phyloP scores from a whole-genome alignment of 805 yeast genomes.

The Kodamaea restingae region DNA sequence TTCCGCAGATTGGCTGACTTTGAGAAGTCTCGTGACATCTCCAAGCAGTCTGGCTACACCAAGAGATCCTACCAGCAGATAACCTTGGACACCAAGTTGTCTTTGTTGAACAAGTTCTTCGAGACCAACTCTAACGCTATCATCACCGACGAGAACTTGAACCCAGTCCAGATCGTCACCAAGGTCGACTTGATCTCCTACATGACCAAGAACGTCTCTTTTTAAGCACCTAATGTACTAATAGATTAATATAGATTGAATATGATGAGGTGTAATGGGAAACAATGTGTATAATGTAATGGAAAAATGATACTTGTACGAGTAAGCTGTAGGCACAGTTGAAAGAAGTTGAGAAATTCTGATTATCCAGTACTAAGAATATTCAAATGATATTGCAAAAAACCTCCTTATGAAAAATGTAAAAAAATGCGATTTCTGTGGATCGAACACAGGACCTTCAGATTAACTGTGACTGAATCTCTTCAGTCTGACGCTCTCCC shows the following conservation, averaged over 20 bases:
- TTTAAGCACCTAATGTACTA: slow-evolving; percentile 5
- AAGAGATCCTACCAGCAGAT: slow-evolving; percentile 66
- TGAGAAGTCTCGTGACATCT: slow-evolving; percentile 59
- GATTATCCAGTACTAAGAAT: too few species aligned
- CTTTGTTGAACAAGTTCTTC: slow-evolving; percentile 70
- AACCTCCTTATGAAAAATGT: too few species aligned
- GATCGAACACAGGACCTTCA: slow-evolving; percentile 90
- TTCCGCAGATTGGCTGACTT: slow-evolving; percentile 68
- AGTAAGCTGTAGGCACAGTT: background rate
- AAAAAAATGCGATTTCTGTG: slow-evolving; percentile 60
- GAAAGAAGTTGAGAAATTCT: background rate
- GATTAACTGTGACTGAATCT: slow-evolving; percentile 32
- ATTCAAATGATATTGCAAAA: too few species aligned
- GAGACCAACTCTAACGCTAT: slow-evolving; percentile 83
- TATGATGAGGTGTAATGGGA: background rate
- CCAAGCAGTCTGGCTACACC: slow-evolving; percentile 51
- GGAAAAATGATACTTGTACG: too few species aligned
- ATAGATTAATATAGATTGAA: slow-evolving; percentile 2
- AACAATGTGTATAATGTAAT: too few species aligned
- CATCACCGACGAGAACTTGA: slow-evolving; percentile 65
- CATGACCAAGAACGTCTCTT: slow-evolving; percentile 34
- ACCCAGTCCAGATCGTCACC: slow-evolving; percentile 80
- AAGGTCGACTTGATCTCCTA: slow-evolving; percentile 74
- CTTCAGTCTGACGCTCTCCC: slow-evolving; percentile 38
- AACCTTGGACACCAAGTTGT: slow-evolving; percentile 59